These are phyloP conservation scores for Xylariomycetidae sp. DNA, from an alignment of 2,329 filamentous ascomycete genomes.

Conservation along the genomic window DNA sequence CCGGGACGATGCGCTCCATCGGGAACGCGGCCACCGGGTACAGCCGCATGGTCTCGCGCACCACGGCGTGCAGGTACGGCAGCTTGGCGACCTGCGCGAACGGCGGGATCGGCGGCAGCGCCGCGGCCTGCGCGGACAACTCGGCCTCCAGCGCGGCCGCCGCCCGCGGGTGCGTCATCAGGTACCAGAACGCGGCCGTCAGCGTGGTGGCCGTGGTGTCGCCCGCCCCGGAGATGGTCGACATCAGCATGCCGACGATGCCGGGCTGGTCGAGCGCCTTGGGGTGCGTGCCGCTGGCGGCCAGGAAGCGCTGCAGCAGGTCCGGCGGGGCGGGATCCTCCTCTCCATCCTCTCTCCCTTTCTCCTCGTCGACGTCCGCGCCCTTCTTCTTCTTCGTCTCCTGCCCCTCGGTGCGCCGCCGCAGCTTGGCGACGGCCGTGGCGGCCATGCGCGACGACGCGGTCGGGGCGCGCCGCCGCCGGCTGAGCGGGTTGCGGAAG, in stretches of 20 bases:
- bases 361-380: too few species aligned
- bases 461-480: slow-evolving; percentile 9
- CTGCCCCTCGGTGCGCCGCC: slow-evolving; percentile 3
- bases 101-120: slow-evolving; percentile 12
- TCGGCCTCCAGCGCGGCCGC: slow-evolving; percentile 34
- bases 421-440: slow-evolving; percentile 11
- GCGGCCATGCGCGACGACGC: slow-evolving; percentile 17
- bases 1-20: slow-evolving; percentile 16
- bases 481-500: slow-evolving; percentile 17
- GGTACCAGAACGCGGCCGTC: slow-evolving; percentile 7
- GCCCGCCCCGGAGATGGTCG: slow-evolving; percentile 19
- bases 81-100: slow-evolving; percentile 14
- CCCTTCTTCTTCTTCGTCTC: slow-evolving; percentile 4
- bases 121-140: slow-evolving; percentile 8
- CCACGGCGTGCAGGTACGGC: slow-evolving; percentile 19
- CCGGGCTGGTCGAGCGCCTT: slow-evolving; percentile 14
- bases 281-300: slow-evolving; percentile 14
- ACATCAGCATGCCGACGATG: slow-evolving; percentile 17
- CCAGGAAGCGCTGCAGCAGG: slow-evolving; percentile 17
- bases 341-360: too few species aligned
- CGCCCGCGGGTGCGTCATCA: slow-evolving; percentile 44
- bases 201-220: slow-evolving; percentile 19
- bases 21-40: slow-evolving; percentile 10
- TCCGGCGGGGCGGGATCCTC: slow-evolving; percentile 6
- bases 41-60: slow-evolving; percentile 18